These are phyloP conservation scores for Solanum hybrid DNA, from an alignment of 305 asterid genomes.

Conservation along the genomic window DNA sequence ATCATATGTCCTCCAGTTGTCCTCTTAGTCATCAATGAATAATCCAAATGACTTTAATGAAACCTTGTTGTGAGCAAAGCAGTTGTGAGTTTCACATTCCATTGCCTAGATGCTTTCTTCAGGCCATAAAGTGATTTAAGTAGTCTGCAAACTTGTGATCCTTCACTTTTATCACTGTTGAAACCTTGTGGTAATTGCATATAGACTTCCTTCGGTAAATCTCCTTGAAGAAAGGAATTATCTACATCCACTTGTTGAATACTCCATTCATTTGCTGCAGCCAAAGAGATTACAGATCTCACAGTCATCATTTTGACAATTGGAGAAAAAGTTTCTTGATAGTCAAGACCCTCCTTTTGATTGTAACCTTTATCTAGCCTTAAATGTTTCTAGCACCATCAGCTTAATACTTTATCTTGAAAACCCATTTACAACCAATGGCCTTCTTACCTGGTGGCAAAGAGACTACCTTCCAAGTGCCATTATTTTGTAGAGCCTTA, in stretches of 20 bases:
- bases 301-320: neutral
- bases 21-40: neutral
- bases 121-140: neutral
- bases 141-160: no score
- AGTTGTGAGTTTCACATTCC: neutral
- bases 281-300: neutral
- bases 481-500: neutral
- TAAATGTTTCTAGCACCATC: neutral
- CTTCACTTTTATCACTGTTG: no score
- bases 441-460: neutral
- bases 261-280: neutral
- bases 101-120: neutral
- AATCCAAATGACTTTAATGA: no score
- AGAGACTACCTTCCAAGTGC: neutral
- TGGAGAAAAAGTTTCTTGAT: neutral
- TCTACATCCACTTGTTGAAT: neutral
- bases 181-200: neutral
- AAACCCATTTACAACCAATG: neutral
- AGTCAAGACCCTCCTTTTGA: neutral
- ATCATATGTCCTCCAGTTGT: neutral
- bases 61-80: no score
- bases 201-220: neutral
- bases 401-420: neutral
- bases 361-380: neutral
- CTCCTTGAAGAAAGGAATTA: neutral